A percentile compares a stretch with the other conserved stretches of the same genome.
Conservation (phyloP, 2,329 filamentous ascomycete species). For the Talaromyces rugulosus region DNA sequence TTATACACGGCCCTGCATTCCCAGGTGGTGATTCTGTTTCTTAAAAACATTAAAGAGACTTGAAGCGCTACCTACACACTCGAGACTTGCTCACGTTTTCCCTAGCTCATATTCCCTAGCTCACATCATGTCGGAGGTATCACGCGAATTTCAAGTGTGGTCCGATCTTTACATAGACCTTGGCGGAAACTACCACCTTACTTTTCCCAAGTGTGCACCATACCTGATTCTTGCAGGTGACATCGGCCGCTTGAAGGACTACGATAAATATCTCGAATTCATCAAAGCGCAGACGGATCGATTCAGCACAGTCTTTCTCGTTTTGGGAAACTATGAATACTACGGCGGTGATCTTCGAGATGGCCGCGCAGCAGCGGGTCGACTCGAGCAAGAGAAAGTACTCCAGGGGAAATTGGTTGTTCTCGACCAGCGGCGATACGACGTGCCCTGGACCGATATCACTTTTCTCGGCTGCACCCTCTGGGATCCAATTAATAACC, state of each 20-base stretch:
- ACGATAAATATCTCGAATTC: slow-evolving; percentile 22
- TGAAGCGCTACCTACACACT: no score
- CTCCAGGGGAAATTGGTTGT: neutral
- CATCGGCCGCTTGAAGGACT: slow-evolving; percentile 17
- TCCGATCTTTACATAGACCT: slow-evolving; percentile 29
- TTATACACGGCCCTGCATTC: no score
- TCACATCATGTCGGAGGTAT: neutral
- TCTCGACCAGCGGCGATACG: neutral
- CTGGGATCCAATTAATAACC: neutral
- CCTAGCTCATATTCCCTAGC: no score
- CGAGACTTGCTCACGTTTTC: no score
- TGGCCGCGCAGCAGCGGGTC: neutral
- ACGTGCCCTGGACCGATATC: neutral
- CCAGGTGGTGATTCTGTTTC: no score
- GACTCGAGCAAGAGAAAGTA: neutral
- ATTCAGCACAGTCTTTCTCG: no score
- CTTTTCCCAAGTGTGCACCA: slow-evolving; percentile 13
- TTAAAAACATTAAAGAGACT: no score
- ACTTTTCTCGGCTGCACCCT: neutral
- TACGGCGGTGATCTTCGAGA: neutral
- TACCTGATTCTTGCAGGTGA: slow-evolving; percentile 6
- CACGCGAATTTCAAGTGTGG: slow-evolving; percentile 22
- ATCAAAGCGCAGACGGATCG: slow-evolving; percentile 3
- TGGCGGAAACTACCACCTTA: slow-evolving; percentile 22
- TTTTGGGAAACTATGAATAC: neutral